Conservation (phyloP, 176 grass and related monocot genomes). For the Eremochloa ophiuroides region DNA sequence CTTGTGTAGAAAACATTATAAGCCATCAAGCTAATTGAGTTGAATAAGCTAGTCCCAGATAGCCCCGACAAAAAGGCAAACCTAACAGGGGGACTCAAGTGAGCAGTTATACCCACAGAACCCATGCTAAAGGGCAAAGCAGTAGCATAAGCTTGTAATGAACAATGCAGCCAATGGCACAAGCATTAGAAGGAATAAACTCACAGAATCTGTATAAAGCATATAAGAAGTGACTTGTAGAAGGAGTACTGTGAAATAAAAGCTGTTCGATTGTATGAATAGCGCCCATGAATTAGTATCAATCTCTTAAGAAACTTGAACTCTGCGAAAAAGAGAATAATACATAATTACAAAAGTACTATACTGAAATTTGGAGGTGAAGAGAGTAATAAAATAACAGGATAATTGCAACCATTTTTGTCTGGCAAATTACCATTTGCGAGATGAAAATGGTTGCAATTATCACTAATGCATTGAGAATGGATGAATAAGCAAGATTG, state of each 20-base stretch:
- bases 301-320: conserved; percentile 91
- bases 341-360: neutral
- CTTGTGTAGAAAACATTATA: conserved; percentile 99
- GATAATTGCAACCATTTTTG: neutral
- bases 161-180: conserved; percentile 8
- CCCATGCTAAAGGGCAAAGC: neutral
- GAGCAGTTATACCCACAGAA: conserved; percentile 8
- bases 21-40: conserved; percentile 88
- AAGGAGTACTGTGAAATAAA: conserved; percentile 96
- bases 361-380: neutral
- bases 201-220: conserved; percentile 96
- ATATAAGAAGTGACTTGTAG: conserved; percentile 90
- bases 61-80: conserved; percentile 77
- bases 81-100: conserved; percentile 36
- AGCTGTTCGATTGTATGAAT: conserved; percentile 87
- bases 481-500: no score
- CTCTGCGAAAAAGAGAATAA: conserved; percentile 49
- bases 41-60: conserved; percentile 85
- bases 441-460: no score
- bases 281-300: conserved; percentile 93
- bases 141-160: conserved; percentile 3
- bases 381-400: neutral
- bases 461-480: neutral
- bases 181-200: conserved; percentile 10
- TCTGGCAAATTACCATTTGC: neutral